Percentiles rank a stretch among this genome's conserved stretches.
These are phyloP conservation scores for Chaetomiaceae sp. DNA, from an alignment of 2,329 filamentous ascomycete species.

Conservation along the genomic window DNA sequence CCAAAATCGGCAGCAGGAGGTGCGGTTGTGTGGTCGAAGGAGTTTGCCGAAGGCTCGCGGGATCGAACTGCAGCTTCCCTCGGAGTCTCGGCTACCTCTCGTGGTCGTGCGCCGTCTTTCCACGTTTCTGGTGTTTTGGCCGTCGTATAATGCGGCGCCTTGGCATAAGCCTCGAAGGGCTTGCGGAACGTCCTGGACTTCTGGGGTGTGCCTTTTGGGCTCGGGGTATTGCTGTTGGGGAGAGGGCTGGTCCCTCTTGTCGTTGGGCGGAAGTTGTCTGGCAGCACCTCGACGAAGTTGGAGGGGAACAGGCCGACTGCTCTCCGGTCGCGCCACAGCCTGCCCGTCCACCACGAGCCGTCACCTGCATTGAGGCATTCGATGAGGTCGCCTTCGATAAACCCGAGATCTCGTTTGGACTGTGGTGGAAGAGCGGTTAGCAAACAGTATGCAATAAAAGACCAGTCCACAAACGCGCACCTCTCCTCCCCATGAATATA, in stretches of 20 bases:
- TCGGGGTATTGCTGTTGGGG: slow-evolving; percentile 51
- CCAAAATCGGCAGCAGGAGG: slow-evolving; percentile 32
- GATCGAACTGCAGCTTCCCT: slow-evolving; percentile 40
- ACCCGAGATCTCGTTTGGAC: slow-evolving; percentile 91
- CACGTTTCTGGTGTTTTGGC: slow-evolving; percentile 58
- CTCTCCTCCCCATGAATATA: slow-evolving; percentile 93
- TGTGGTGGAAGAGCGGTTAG: slow-evolving; percentile 30
- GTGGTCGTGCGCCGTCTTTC: slow-evolving; percentile 38
- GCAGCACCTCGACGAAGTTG: slow-evolving; percentile 91
- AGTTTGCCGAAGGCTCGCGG: slow-evolving; percentile 41
- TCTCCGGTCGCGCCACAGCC: slow-evolving; percentile 81
- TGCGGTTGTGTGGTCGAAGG: slow-evolving; percentile 29
- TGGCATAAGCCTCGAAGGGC: slow-evolving; percentile 63
- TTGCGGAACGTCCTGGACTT: slow-evolving; percentile 63
- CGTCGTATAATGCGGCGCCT: slow-evolving; percentile 62
- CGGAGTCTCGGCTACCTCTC: slow-evolving; percentile 52
- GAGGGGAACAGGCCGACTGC: slow-evolving; percentile 92
- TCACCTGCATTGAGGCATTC: slow-evolving; percentile 97
- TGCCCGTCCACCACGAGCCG: slow-evolving; percentile 97
- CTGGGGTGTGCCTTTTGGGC: slow-evolving; percentile 50
- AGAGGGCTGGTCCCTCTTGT: slow-evolving; percentile 58
- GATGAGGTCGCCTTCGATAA: slow-evolving; percentile 95
- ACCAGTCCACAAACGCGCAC: slow-evolving; percentile 33
- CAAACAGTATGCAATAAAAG: slow-evolving; percentile 12
- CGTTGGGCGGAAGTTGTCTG: slow-evolving; percentile 77